A percentile compares a stretch with the other conserved stretches of the same genome.
These are phyloP conservation scores for Citrus medica DNA, from an alignment of 345 rosid genomes.

Conservation along the genomic window DNA sequence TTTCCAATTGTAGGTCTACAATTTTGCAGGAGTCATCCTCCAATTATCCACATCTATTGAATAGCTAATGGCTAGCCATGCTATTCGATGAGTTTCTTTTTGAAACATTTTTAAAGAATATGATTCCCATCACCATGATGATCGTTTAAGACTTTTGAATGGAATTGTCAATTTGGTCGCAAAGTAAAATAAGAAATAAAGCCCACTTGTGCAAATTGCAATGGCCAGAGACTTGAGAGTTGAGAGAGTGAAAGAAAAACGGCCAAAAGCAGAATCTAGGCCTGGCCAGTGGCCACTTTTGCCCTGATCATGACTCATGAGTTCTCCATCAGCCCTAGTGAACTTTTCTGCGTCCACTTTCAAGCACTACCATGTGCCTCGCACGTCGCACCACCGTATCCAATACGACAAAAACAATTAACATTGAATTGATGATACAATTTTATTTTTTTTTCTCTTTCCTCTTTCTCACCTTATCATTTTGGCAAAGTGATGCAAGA, in stretches of 20 bases:
- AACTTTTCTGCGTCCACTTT: background rate
- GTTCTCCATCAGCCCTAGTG: background rate
- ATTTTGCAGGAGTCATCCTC: background rate
- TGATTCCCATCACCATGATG: background rate
- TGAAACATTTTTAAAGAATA: background rate
- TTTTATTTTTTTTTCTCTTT: too few relatives aligned
- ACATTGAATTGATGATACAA: background rate
- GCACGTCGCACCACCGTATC: background rate
- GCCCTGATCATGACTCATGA: background rate
- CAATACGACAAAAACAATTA: background rate
- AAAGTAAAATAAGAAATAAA: too few relatives aligned
- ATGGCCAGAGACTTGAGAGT: background rate
- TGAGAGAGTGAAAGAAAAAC: background rate
- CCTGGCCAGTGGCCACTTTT: background rate
- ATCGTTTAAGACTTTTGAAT: background rate
- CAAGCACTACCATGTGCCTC: conserved; percentile 2
- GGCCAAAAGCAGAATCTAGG: background rate
- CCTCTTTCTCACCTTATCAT: background rate
- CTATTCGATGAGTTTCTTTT: background rate
- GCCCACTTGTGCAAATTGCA: background rate
- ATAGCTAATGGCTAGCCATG: background rate
- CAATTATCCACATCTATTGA: background rate
- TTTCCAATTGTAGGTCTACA: background rate
- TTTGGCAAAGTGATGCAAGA: background rate
- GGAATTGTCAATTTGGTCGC: background rate